Base-by-base conservation (phyloP, 2,329 filamentous ascomycete genomes). In the Phialophora expanda region DNA sequence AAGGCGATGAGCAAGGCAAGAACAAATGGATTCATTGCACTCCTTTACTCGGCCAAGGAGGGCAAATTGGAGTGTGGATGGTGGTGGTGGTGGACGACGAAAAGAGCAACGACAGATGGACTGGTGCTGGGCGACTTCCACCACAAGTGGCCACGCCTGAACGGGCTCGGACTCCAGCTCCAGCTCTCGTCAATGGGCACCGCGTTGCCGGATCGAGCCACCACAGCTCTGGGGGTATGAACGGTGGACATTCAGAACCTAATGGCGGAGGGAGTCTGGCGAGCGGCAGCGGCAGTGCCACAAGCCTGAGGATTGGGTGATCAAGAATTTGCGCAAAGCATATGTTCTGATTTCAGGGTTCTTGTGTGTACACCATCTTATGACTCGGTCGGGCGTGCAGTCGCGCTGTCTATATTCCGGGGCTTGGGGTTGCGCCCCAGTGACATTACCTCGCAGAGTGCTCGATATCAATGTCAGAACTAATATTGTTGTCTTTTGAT, bases 21-120 rank as follows among this genome's bases (percentile, higher is more conserved):
- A 83, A 85, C 56, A 84, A 89, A 51, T 93, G 90, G 90, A 89
- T 93, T 48, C 90, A 93, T 75, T 90, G 89, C 73, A 93, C 90
- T 24, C 90, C 90, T 2, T 78, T 93, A 3, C 77, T 90, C 3
- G 89, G 89, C 2, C 83, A 83, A 50, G 88, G 88, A 68, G 87
- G 88, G 1, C 80, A 85, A 3, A 86, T 93, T 0, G 90, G 90
- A 17, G 89, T 92, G 0, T 93, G 90, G 90, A 90, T 93, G 88
- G 82, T 92, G 5, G 84, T 92, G 0, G 82, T 93, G 14, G 86
- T 91, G 3, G 89, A 92, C 68, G 87, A 88, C 61, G 87, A 90
- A 24, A 69, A 67, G 53, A 32, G 34, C 32, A 57, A 22, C n/a
- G 61, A 66, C 32, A 55, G 62, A 34, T 69, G 64, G 64, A 44